Evolutionary conservation across 768 basidiomycete genomes (phyloP), one percentile per base, ranked within the genome.

Genomic region (Hypholoma fasciculare): DNA sequence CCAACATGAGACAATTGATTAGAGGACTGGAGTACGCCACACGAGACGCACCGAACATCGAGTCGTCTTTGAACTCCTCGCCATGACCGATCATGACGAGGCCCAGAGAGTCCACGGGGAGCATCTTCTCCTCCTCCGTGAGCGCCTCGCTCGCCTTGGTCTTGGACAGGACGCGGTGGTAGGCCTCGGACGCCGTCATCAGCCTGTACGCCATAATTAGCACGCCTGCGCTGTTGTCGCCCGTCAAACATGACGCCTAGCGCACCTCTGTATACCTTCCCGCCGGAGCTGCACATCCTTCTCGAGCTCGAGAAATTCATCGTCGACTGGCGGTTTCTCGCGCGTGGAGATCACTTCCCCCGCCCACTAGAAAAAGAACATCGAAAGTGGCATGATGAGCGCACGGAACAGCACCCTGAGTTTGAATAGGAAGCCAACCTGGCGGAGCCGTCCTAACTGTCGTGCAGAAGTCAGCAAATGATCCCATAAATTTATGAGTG

Each of bases 11-110:
- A 17, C 44, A 46, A 19, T 17, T 27, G 16, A 23, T 16, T n/a
- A 27, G 6, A 27, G 2, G 7, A 30, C 23, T 17, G 27, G 26
- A 11, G 23, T 49, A n/a, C 4, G 50, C 30, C n/a, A 46, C 48
- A 37, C 42, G 43, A 46, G 13, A 65, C 73, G 40, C 58, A 86
- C 89, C 90, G 67, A 86, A 92, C 0, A 81, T 78, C 43, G 90
- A 92, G 58, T 90, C 88, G 0, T 84, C 81, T n/a, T 84, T 83
- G 66, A 90, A 87, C 65, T 93, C 85, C 62, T 92, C 90, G 13
- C 93, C 93, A 65, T 93, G 90, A 23, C 82, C 77, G 56, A 93
- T 88, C 93, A 95, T 94, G 47, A 92, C 89, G 54, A 92, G 79
- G 1, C 94, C 94, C 9, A 96, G 76, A 27, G 85, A 83, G 62